Evolutionary conservation across 257 asterid genomes (phyloP), one percentile per base, ranked within the genome.

Genomic region (Prunella vulgaris): DNA sequence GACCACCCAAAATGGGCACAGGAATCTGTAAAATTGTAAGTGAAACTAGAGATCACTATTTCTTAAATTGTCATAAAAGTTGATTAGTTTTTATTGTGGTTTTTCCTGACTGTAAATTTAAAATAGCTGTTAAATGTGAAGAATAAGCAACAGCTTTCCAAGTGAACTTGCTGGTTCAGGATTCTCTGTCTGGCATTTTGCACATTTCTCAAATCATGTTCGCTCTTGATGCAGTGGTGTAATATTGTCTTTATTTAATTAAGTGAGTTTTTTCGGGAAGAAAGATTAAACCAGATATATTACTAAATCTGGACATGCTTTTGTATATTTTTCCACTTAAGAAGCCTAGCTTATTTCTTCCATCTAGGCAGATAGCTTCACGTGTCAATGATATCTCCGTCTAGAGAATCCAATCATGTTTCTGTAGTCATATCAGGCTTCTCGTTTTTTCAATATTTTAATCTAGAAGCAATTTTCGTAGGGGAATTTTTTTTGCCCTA

Each of bases 91-190:
- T 51, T 67, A 20, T 32, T 30, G 18, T 32, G 49, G 14, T 12
- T 17, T 52, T 52, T 67, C 65, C 27, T n/a, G 52, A 56, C 66
- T 22, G 35, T 37, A 22, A 38, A 25, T 38, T 54, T 35, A 7
- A 24, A 68, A 25, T 73, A 35, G 18, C 52, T 38, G 24, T 37
- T 22, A 33, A 46, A 30, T 51, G 33, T 68, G 27, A 54, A 35
- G 64, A 33, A 69, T 14, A 25, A 32, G 48, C 49, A 42, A 40
- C 53, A 15, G 30, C 58, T 24, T 56, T 21, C 67, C 60, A 17
- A 42, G 51, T 59, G 60, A 58, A 44, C 15, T 42, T 33, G 74
- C 58, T 59, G 14, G 18, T 44, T 69, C 74, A 42, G 40, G n/a
- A 46, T 42, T 70, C 56, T 24, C 18, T 38, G 14, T 3, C 46